Evolutionary conservation across 257 asterid genomes (phyloP).

Genomic region (Gentiana straminea): DNA sequence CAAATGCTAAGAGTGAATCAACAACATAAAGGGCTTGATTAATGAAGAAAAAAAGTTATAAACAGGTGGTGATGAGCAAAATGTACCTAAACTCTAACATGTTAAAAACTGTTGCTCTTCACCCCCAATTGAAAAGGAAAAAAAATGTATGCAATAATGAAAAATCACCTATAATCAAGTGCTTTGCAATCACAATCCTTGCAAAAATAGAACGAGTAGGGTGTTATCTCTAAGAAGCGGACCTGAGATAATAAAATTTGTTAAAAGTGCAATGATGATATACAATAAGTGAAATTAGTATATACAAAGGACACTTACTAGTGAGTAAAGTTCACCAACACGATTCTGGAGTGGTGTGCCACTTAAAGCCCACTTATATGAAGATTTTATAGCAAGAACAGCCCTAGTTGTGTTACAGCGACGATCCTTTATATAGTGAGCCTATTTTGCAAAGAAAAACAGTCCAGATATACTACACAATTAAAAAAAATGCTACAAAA

Average conservation of each 20-base stretch:
- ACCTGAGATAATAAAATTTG: slow-evolving; percentile 37
- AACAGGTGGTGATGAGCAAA: too few species aligned
- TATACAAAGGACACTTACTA: slow-evolving; percentile 42
- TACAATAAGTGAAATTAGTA: background rate
- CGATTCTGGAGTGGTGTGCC: slow-evolving; percentile 99
- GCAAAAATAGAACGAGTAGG: slow-evolving; percentile 86
- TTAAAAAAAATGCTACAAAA: background rate
- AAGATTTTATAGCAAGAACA: slow-evolving; percentile 64
- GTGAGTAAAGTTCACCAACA: slow-evolving; percentile 97
- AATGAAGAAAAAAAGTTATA: too few species aligned
- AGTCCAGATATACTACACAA: background rate
- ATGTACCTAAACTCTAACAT: too few species aligned
- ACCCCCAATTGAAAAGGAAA: too few species aligned
- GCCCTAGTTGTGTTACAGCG: slow-evolving; percentile 82
- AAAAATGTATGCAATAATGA: too few species aligned
- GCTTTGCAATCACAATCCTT: slow-evolving; percentile 88
- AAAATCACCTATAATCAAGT: slow-evolving; percentile 72
- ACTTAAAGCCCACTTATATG: slow-evolving; percentile 89
- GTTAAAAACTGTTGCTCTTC: too few species aligned
- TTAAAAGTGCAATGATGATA: background rate
- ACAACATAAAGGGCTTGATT: too few species aligned
- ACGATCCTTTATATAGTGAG: slow-evolving; percentile 84
- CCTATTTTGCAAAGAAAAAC: slow-evolving; percentile 31
- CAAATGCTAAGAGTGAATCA: too few species aligned
- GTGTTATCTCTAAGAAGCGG: slow-evolving; percentile 77